Base-by-base conservation (phyloP, 441 rosid genomes). In the Populus hybrid region DNA sequence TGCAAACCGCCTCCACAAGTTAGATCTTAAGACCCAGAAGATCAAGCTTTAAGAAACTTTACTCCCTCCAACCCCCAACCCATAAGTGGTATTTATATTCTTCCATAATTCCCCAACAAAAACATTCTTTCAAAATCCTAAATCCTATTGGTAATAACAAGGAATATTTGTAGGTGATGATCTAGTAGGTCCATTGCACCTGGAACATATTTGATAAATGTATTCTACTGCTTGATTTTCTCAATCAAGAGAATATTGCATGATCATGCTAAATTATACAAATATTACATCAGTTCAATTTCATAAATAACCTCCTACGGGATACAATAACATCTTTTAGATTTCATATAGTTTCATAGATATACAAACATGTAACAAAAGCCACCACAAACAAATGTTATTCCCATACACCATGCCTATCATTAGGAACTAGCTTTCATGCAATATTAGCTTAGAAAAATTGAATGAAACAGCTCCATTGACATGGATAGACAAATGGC, bases 381-480 rank as follows among this genome's bases (percentile, higher is more conserved):
- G 23, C 63, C 30, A 59, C 10, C 28, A 8, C 1, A 23, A 23
- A 35, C 6, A 18, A 61, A 70, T 40, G 14, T 14, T 14, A 26
- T 28, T 71, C 12, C 35, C 7, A 71, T 28, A 46, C 30, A 8
- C 20, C 57, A 40, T 71, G 50, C 40, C 42, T 40, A 42, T 18
- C 74, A 63, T 70, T 38, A 46, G 6, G 57, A 12, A 46, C 57
- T 20, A 70, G 57, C 26, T 40, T 77, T 28, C 28, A 16, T 5
- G 20, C 18, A 68, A 18, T 32, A 68, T 67, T 16, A 68, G 8
- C 32, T 53, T 30, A 70, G 35, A 75, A 70, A 23, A 72, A 71
- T 21, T 32, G 32, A 66, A 77, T 63, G 50, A 26, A 79, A 75
- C 77, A 69, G 24, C 34, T 24, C 6, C 18, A 77, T 36, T 21